Conservation (phyloP, 108 stramenopile species). For the Stephanodiscus minutulus region DNA sequence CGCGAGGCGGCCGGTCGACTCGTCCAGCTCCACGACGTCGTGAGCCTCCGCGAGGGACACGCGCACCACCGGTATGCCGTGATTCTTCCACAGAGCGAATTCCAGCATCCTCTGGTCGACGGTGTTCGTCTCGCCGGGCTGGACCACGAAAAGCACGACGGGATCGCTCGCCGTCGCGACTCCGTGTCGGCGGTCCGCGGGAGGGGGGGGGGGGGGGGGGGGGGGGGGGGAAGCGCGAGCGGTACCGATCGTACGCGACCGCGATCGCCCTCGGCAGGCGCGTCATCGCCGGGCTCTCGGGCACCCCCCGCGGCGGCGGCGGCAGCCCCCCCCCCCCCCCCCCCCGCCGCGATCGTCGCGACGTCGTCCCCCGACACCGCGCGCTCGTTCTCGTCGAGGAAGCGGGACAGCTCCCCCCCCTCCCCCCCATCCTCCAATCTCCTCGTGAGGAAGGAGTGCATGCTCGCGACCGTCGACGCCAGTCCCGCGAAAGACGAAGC, state of each 20-base stretch:
- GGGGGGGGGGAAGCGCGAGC: constrained; percentile 29
- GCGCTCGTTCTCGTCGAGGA: constrained; percentile 57
- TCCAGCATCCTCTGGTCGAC: constrained; percentile 96
- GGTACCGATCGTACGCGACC: constrained; percentile 75
- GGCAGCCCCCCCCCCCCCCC: too few relatives aligned
- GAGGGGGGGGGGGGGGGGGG: too few relatives aligned
- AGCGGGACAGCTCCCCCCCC: constrained; percentile 42
- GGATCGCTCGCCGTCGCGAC: constrained; percentile 9
- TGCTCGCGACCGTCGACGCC: constrained; percentile 61
- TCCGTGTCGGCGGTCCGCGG: background rate
- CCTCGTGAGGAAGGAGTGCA: constrained; percentile 72
- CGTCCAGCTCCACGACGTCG: constrained; percentile 42
- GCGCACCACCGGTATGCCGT: constrained; percentile 81
- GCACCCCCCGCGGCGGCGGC: constrained; percentile 83
- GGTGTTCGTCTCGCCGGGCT: constrained; percentile 94
- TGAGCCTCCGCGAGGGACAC: constrained; percentile 65
- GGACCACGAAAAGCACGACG: constrained; percentile 91
- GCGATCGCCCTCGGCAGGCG: constrained; percentile 75
- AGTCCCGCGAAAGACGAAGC: constrained; percentile 93
- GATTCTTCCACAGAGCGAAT: constrained; percentile 80
- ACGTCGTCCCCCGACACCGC: constrained; percentile 39
- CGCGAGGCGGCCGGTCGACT: constrained; percentile 53
- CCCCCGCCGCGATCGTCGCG: constrained; percentile 7
- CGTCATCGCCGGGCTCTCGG: constrained; percentile 78
- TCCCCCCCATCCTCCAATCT: constrained; percentile 27